phyloP scores from a whole-genome alignment of 495 filamentous ascomycete genomes.

The Glarea lozoyensis region DNA sequence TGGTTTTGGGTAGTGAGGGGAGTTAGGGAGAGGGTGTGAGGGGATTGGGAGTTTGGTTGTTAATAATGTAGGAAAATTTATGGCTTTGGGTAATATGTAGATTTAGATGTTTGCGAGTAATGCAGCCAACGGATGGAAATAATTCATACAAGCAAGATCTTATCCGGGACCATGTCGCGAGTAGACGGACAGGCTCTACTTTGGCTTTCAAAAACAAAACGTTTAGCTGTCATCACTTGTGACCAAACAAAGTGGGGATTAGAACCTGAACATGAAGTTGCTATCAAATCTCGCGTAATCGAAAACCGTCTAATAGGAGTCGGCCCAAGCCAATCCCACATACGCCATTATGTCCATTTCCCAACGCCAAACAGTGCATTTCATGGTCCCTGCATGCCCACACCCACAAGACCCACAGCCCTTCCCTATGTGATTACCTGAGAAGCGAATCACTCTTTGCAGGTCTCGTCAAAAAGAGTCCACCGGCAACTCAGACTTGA shows the following conservation, averaged over 20 bases:
- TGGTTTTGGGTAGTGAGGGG: not conserved
- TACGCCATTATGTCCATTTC: constrained; percentile 7
- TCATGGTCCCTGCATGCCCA: too few species aligned
- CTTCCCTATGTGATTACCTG: not conserved
- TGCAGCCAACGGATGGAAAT: too few species aligned
- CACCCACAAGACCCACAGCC: not conserved
- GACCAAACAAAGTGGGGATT: not conserved
- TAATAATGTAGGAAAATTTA: too few species aligned
- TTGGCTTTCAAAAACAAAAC: too few species aligned
- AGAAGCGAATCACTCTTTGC: constrained; percentile 1
- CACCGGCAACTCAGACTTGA: constrained; percentile 2
- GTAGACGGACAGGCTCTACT: constrained; percentile 13
- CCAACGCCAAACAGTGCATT: constrained; percentile 11
- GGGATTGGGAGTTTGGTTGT: not conserved
- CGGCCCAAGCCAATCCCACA: constrained; percentile 6
- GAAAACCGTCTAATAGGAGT: too few species aligned
- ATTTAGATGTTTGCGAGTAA: not conserved
- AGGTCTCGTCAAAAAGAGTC: not conserved
- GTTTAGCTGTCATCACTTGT: too few species aligned
- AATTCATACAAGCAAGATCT: too few species aligned
- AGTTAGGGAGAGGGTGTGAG: not conserved
- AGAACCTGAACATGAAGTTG: not conserved
- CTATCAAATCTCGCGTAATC: too few species aligned
- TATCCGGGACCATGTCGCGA: not conserved
- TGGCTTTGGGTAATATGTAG: too few species aligned